Conservation (phyloP, 345 rosid species). For the Gossypium ekmanianum region DNA sequence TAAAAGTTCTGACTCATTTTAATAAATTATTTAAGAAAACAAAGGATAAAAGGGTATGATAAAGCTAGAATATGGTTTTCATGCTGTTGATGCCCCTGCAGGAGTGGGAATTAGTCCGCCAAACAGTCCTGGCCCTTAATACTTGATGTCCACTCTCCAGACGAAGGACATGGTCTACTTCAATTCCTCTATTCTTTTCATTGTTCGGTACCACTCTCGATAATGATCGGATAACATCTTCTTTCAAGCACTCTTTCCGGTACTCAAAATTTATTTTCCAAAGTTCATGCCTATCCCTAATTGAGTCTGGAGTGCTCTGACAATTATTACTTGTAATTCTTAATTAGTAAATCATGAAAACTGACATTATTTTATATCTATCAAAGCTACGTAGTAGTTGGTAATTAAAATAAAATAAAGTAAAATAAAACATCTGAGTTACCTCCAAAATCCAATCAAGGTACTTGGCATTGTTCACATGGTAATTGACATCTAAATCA, state of each 20-base stretch:
- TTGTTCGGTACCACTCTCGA: background rate
- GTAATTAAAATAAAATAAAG: background rate
- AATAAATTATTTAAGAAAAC: too few species aligned
- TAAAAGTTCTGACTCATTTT: too few species aligned
- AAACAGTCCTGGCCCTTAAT: background rate
- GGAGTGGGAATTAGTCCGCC: background rate
- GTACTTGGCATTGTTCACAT: constrained; percentile 9
- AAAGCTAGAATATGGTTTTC: background rate
- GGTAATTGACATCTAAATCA: constrained; percentile 4
- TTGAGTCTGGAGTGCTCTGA: background rate
- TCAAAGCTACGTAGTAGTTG: background rate
- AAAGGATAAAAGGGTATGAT: too few species aligned
- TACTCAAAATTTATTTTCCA: background rate
- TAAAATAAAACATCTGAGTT: background rate
- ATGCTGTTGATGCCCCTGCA: background rate
- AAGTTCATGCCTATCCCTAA: background rate
- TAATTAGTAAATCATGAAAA: background rate
- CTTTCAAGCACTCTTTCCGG: constrained; percentile 12
- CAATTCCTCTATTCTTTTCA: background rate
- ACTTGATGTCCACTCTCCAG: background rate
- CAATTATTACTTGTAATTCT: background rate
- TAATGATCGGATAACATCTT: constrained; percentile 3
- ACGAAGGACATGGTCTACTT: background rate
- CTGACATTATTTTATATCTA: background rate
- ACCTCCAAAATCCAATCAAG: constrained; percentile 16